Evolutionary conservation across 768 basidiomycete genomes (phyloP).

Genomic region (Boletus subparvulus): DNA sequence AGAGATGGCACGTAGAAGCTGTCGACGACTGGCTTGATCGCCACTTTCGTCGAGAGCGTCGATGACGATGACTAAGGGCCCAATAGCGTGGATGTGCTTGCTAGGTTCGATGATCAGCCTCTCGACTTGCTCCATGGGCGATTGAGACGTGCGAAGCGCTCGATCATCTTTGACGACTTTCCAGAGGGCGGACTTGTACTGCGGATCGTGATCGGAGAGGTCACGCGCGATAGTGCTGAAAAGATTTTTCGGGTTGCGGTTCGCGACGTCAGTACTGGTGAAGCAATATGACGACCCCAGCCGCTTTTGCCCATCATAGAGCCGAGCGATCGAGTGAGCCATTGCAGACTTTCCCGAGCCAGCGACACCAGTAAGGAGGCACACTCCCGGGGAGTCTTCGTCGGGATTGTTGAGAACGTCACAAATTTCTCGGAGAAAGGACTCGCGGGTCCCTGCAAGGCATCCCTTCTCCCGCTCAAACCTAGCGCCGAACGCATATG

Average conservation of each 20-base stretch:
- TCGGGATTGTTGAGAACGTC: not conserved
- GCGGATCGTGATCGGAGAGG: slow-evolving; percentile 22
- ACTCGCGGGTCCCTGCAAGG: not conserved
- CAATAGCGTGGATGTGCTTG: slow-evolving; percentile 7
- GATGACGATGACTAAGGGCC: slow-evolving; percentile 31
- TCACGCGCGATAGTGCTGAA: slow-evolving; percentile 28
- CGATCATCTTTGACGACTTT: not conserved
- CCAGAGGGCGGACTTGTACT: slow-evolving; percentile 10
- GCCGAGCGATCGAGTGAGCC: slow-evolving; percentile 14
- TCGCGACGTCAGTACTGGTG: not conserved
- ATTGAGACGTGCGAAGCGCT: not conserved
- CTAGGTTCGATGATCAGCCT: slow-evolving; percentile 23
- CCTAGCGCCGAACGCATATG: slow-evolving; percentile 6
- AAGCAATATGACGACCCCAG: slow-evolving; percentile 27
- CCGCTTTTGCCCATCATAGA: slow-evolving; percentile 9
- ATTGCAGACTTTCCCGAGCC: not conserved
- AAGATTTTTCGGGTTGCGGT: slow-evolving; percentile 10
- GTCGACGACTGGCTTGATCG: slow-evolving; percentile 1
- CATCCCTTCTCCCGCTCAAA: slow-evolving; percentile 5
- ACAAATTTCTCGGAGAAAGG: not conserved
- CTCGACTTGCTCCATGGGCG: slow-evolving; percentile 14
- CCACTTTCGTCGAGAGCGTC: slow-evolving; percentile 29
- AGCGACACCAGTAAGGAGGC: too few species aligned
- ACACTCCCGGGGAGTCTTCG: not conserved
- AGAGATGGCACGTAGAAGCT: slow-evolving; percentile 14